Evolutionary conservation across 2,329 filamentous ascomycete genomes (phyloP), one percentile per base, ranked within the genome.

Genomic region (Monilinia fructigena): DNA sequence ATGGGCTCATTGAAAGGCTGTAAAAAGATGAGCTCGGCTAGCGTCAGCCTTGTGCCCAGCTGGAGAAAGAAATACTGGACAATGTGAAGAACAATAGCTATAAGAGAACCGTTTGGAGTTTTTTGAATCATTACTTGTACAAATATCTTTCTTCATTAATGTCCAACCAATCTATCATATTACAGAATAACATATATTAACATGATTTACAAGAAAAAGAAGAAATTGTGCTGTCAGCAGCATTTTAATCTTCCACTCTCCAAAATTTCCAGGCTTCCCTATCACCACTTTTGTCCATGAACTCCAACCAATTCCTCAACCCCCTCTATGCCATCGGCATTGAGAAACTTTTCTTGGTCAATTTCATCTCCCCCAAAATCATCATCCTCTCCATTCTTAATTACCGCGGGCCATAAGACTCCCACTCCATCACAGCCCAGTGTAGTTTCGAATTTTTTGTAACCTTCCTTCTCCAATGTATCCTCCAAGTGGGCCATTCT

Each of bases 391-490:
- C 90, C 91, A 68, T 96, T 96, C 76, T 92, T 91, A 35, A 97
- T 81, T 0, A 97, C 89, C 0, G 95, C 95, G 0, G 95, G 95
- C 87, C 91, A 97, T 5, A 99, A 83, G 1, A 99, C 92, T 48
- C 95, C 95, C 0, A 99, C 92, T 16, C 95, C 95, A 74, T 97
- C 92, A 50, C 94, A 93, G 4, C 93, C 95, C 0, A 99, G 85
- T 0, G 91, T 97, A 0, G 93, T 95, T 77, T 93, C 86, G 74
- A 96, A 98, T 72, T 89, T 90, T 73, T 87, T 84, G 76, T 95
- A 99, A 1, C 91, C 91, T 74, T 93, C 90, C 0, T 82, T 78
- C 4, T 85, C 80, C 2, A 94, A 84, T 68, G 87, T 85, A 50
- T 81, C 75, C 71, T 94, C 86, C 20, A 98, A 80, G 12, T 82